Evolutionary conservation across 805 yeast genomes (phyloP), one percentile per base, ranked within the genome.

Genomic region (Sugiyamaella marilandica): DNA sequence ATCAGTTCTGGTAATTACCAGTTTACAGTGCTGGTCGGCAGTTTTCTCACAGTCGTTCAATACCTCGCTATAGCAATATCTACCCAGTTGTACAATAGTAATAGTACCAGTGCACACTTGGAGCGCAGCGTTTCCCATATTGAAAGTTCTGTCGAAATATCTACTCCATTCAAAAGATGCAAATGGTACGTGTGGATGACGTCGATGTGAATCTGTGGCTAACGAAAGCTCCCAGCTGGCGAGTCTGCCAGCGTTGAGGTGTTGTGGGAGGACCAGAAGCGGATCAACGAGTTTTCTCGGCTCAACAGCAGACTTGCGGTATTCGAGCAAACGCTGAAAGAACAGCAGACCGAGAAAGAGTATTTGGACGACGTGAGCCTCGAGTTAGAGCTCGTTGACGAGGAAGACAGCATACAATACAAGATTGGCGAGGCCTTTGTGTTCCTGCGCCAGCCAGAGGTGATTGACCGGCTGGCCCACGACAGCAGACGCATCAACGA

Each of bases 201-300:
- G 29, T 24, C 29, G 7, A 24, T 24, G 29, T 3, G 29, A n/a
- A 39, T 4, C 19, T 2, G 2, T 21, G 14, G 24, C 32, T 24
- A 26, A 44, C 37, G 16, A 10, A 39, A 29, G 47, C 47, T 45
- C 1, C 47, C 47, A 16, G 47, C 14, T 5, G 47, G 47, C 26
- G 26, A 45, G 21, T 14, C 33, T 26, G 47, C 47, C 19, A 16
- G 19, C 19, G 32, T 50, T 19, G 62, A 62, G 10, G 95, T 86
- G 24, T 70, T 77, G 26, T 83, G 88, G 85, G 87, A 80, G 53
- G 98, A 92, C 67, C 99, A 92, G 71, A 83, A 86, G 65, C 81
- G 81, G 65, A 92, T 92, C 73, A 94, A 92, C 70, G 82, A 82
- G 66, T 92, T 94, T 65, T 87, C 96, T 13, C 85, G 90, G 45